Conservation (phyloP, 2,329 filamentous ascomycete genomes). For the Polychaeton citri region DNA sequence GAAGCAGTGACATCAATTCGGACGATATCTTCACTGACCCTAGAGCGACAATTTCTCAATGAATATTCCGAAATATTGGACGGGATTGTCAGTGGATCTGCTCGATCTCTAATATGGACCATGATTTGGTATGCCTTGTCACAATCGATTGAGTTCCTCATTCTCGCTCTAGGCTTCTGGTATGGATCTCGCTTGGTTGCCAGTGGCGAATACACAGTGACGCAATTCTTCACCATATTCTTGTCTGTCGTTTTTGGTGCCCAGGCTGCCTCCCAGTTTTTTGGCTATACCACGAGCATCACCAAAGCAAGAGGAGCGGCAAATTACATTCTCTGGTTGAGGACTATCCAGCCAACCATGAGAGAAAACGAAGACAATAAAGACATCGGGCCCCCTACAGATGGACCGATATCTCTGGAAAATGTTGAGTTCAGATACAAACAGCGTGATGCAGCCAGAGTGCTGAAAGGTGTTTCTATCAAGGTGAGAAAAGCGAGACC, state of each 20-base stretch:
- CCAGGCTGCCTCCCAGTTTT: slow-evolving; percentile 29
- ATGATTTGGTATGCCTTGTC: slow-evolving; percentile 52
- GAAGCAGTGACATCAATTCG: slow-evolving; percentile 63
- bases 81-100: slow-evolving; percentile 48
- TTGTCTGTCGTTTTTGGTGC: slow-evolving; percentile 37
- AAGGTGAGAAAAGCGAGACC: neutral
- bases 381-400: neutral
- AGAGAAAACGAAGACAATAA: neutral
- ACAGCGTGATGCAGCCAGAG: slow-evolving; percentile 1
- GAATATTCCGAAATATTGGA: slow-evolving; percentile 48
- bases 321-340: slow-evolving; percentile 5
- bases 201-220: slow-evolving; percentile 32
- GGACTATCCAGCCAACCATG: slow-evolving; percentile 1
- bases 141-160: slow-evolving; percentile 51
- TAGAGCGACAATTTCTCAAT: slow-evolving; percentile 51
- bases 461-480: slow-evolving; percentile 1
- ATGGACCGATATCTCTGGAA: slow-evolving; percentile 1
- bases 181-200: slow-evolving; percentile 28
- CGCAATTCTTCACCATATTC: slow-evolving; percentile 41
- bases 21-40: slow-evolving; percentile 56
- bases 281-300: slow-evolving; percentile 35
- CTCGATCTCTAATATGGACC: slow-evolving; percentile 48
- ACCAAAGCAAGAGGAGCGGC: slow-evolving; percentile 22
- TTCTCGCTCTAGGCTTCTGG: slow-evolving; percentile 50
- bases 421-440: slow-evolving; percentile 2